A percentile compares a stretch with the other conserved stretches of the same genome.
Conservation (phyloP, 176 grass and related monocot species). For the Canna indica region DNA sequence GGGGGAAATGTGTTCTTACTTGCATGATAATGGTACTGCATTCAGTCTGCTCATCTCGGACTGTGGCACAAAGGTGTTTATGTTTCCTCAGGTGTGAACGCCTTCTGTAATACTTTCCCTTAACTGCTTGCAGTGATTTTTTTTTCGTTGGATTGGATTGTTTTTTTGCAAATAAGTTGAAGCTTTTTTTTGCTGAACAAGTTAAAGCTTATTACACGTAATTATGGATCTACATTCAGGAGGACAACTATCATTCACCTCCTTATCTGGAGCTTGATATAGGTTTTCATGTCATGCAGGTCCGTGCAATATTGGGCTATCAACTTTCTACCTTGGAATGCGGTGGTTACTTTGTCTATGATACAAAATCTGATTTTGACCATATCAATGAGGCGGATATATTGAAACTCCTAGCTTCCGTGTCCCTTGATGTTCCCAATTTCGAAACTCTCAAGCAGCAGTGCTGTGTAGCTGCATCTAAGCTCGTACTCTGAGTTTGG, state of each 20-base stretch:
- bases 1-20: slow-evolving; percentile 26
- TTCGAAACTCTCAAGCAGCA: slow-evolving; percentile 49
- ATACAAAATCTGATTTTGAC: slow-evolving; percentile 30
- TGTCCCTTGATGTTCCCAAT: slow-evolving; percentile 24
- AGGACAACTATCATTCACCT: background rate
- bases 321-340: slow-evolving; percentile 49
- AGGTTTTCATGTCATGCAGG: slow-evolving; percentile 19
- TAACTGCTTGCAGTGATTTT: background rate
- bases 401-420: slow-evolving; percentile 30
- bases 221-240: background rate
- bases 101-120: background rate
- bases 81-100: slow-evolving; percentile 47
- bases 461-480: slow-evolving; percentile 23
- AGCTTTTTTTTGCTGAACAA: background rate
- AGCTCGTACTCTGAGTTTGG: slow-evolving; percentile 19
- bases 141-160: background rate
- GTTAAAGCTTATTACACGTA: too few species aligned
- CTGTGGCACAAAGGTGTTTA: slow-evolving; percentile 36
- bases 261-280: background rate
- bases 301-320: slow-evolving; percentile 22
- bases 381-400: slow-evolving; percentile 36
- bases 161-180: background rate
- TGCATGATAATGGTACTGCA: slow-evolving; percentile 22
- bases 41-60: slow-evolving; percentile 53
- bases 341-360: slow-evolving; percentile 46